Percentiles rank a stretch among this genome's conserved stretches.
Conservation (phyloP, 1,284 basidiomycete species). For the Rhodotorula sp. region DNA sequence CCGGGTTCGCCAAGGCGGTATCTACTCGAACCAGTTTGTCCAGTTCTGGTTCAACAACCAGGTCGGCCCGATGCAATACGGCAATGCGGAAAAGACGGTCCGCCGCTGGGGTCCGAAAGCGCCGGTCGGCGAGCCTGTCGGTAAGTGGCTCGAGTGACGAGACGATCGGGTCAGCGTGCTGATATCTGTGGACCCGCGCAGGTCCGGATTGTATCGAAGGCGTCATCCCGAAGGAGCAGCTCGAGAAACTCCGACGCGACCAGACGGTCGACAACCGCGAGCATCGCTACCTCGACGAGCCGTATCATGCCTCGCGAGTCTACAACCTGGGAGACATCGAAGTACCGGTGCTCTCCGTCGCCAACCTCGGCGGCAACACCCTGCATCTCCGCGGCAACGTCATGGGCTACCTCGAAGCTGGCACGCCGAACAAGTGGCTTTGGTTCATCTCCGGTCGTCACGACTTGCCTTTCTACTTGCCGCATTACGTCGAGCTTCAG, state of each 20-base stretch:
- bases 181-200: neutral
- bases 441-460: conserved; percentile 49
- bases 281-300: conserved; percentile 45
- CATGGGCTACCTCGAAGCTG: conserved; percentile 47
- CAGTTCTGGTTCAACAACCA: conserved; percentile 48
- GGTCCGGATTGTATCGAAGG: conserved; percentile 46
- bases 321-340: conserved; percentile 48
- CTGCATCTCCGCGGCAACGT: conserved; percentile 50
- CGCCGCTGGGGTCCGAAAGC: conserved; percentile 33
- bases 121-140: neutral
- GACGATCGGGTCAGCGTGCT: neutral
- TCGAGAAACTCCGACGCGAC: conserved; percentile 43
- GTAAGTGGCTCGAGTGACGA: neutral
- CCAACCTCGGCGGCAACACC: conserved; percentile 48
- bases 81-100: conserved; percentile 38
- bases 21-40: conserved; percentile 47
- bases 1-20: conserved; percentile 48
- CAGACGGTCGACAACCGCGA: conserved; percentile 46
- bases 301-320: conserved; percentile 45
- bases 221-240: conserved; percentile 43
- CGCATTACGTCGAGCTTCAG: conserved; percentile 46
- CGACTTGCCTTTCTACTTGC: conserved; percentile 49
- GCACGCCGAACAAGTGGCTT: conserved; percentile 49
- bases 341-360: conserved; percentile 47
- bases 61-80: conserved; percentile 48